Base-by-base conservation (phyloP, 2,329 filamentous ascomycete genomes). In the Ceratocystis albifundus region DNA sequence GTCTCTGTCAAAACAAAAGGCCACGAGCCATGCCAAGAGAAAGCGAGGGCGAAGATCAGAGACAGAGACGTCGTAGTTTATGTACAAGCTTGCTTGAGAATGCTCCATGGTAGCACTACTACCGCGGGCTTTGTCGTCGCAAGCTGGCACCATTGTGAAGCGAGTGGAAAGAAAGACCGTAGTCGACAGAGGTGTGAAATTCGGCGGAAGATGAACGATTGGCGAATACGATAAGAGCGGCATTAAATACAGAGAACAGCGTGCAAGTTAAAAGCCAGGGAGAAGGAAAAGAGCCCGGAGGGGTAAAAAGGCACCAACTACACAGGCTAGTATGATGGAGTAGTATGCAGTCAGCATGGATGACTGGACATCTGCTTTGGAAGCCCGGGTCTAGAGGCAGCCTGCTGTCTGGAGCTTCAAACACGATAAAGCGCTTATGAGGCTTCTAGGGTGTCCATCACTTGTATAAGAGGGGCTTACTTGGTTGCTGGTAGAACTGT, bases 1-100 rank as follows among this genome's bases (percentile, higher is more conserved):
- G 50, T 71, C 69, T 20, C 69, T 68, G 53, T 71, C 70, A 28
- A 70, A 69, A 65, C 70, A 70, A 12, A 71, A 68, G 8, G 71
- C 67, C 30, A 71, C 65, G 8, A 71, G 69, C 70, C 70, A 71
- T 25, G 70, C 64, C 5, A 71, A 69, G 15, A 71, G 63, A n/a
- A 71, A 61, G 66, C 71, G 69, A 25, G 69, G 59, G 41, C 61
- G 66, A 25, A 68, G 65, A 7, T 65, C 64, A 28, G 66, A 61
- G n/a, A 69, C 53, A 30, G 57, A 62, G 32, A 44, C 46, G 25
- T 53, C 30, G 8, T 8, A 32, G 22, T 50, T 36, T 15, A 66
- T 61, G 20, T 46, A 28, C 6, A 68, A 28, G 22, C 10, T 62
- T 45, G 44, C 28, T 20, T 53, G 44, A 20, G 59, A 62, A 50